These are phyloP conservation scores for Polytrichum commune DNA, from an alignment of 225 moss, liverwort and hornwort species.

Conservation along the genomic window DNA sequence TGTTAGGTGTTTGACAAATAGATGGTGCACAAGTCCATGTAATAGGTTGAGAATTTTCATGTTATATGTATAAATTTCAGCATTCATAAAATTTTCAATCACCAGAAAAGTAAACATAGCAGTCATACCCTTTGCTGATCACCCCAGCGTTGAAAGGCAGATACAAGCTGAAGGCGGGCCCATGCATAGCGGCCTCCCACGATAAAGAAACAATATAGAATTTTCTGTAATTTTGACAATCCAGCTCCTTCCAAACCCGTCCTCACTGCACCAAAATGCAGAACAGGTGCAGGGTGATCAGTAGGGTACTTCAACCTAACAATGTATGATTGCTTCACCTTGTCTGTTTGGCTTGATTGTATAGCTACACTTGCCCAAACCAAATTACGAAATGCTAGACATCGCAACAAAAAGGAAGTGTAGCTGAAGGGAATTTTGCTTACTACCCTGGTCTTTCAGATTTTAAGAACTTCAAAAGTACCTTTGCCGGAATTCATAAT, in stretches of 20 bases:
- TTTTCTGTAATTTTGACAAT: conserved; percentile 79
- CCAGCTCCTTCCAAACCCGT: conserved; percentile 91
- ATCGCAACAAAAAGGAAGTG: too few relatives aligned
- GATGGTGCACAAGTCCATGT: too few relatives aligned
- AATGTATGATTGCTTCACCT: neutral
- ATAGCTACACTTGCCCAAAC: too few relatives aligned
- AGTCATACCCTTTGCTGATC: conserved; percentile 71
- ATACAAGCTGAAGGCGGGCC: conserved; percentile 93
- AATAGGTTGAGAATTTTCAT: too few relatives aligned
- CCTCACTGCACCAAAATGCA: conserved; percentile 51
- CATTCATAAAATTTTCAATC: too few relatives aligned
- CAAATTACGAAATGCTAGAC: too few relatives aligned
- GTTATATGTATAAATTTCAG: too few relatives aligned
- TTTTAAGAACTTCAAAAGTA: conserved; percentile 6
- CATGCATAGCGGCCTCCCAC: conserved; percentile 95
- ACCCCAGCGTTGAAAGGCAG: conserved; percentile 97
- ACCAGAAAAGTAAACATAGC: too few relatives aligned
- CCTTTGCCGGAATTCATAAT: conserved; percentile 73
- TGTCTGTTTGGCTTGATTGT: too few relatives aligned
- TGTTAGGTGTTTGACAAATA: neutral
- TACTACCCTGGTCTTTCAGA: neutral
- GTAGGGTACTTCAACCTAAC: neutral
- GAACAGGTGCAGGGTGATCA: neutral
- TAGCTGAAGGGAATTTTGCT: neutral
- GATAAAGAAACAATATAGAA: conserved; percentile 78